Percentiles rank a stretch among this genome's conserved stretches.
Conservation (phyloP, 164 flowering plant genomes). For the Litsea cubeba region DNA sequence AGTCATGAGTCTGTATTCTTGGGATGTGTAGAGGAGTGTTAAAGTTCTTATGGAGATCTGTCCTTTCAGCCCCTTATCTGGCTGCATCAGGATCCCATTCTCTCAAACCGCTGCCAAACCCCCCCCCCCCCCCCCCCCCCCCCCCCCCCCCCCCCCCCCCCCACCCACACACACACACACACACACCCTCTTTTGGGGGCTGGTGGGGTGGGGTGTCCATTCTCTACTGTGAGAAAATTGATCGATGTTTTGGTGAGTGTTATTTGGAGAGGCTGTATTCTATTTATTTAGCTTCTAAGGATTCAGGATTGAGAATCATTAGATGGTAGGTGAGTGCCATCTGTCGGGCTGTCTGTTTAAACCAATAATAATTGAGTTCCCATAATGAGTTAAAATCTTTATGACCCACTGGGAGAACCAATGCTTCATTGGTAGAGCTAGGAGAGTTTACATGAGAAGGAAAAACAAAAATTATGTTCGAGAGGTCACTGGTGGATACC, state of each 20-base stretch:
- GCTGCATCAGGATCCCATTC: no score
- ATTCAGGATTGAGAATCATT: not conserved
- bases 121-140: no score
- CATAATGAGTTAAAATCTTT: not conserved
- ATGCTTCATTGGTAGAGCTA: not conserved
- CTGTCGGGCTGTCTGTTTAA: not conserved
- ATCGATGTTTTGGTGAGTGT: not conserved
- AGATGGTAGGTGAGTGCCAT: not conserved
- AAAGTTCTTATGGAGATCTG: no score
- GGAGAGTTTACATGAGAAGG: not conserved
- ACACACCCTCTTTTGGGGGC: no score
- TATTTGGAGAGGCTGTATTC: not conserved
- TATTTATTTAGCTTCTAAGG: not conserved
- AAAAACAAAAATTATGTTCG: no score
- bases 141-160: no score
- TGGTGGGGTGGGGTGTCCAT: no score
- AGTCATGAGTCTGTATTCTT: not conserved
- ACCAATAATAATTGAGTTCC: not conserved
- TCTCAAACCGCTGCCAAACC: no score
- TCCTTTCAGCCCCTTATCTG: no score
- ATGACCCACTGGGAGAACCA: not conserved
- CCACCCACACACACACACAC: no score
- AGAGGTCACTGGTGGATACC: not conserved
- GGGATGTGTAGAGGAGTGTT: not conserved
- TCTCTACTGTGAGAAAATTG: not conserved